Evolutionary conservation across 2,329 filamentous ascomycete species (phyloP).

Genomic region (Cordyceps cateniannulata): DNA sequence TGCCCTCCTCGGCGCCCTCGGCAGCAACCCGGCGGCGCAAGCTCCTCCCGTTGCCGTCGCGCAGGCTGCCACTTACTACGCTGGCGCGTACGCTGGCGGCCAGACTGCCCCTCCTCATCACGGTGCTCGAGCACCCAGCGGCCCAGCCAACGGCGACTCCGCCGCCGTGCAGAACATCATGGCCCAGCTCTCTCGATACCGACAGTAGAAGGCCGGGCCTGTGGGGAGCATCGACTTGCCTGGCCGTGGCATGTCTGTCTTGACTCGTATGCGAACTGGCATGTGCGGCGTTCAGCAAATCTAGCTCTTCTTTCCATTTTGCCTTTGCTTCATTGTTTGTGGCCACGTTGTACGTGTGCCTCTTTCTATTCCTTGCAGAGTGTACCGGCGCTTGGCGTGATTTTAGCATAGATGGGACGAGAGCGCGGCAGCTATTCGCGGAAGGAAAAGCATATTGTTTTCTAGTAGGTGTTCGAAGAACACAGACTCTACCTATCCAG

Average conservation of each 20-base stretch:
- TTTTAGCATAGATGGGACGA: not conserved
- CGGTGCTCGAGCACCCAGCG: not conserved
- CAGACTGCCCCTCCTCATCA: constrained; percentile 19
- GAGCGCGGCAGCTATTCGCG: not conserved
- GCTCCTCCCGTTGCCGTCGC: constrained; percentile 19
- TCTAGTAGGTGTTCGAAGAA: not conserved
- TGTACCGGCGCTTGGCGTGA: not conserved
- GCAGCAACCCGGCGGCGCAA: constrained; percentile 18
- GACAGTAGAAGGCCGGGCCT: constrained; percentile 36
- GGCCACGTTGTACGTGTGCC: not conserved
- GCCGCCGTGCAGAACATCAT: constrained; percentile 65
- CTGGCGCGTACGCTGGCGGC: constrained; percentile 24
- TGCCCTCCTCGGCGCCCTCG: constrained; percentile 37
- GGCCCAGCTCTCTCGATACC: constrained; percentile 61
- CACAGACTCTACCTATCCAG: not conserved
- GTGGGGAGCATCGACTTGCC: not conserved
- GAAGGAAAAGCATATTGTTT: not conserved
- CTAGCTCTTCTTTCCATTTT: not conserved
- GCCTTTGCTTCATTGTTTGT: not conserved
- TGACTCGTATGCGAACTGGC: not conserved
- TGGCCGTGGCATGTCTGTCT: not conserved
- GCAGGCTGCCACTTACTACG: constrained; percentile 22
- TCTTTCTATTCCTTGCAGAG: not conserved
- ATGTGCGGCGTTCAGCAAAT: not conserved
- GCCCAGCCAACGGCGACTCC: constrained; percentile 26